A percentile compares a stretch with the other conserved stretches of the same genome.
These are phyloP conservation scores for Talaromyces trachyspermus DNA, from an alignment of 495 filamentous ascomycete genomes.

Conservation along the genomic window DNA sequence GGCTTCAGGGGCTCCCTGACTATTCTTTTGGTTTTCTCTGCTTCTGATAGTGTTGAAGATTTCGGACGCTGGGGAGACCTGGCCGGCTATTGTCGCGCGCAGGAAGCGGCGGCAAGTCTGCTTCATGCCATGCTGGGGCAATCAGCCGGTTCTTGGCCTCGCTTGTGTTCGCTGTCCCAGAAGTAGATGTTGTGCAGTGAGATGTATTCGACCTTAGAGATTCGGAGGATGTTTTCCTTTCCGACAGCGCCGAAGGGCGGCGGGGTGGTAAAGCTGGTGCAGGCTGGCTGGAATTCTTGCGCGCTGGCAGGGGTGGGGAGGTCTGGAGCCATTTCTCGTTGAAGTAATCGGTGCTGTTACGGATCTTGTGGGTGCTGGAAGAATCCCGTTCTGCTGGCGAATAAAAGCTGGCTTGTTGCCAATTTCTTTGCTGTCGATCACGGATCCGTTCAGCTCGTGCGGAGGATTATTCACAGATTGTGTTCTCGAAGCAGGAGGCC, in stretches of 20 bases:
- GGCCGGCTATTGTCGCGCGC: conserved; percentile 25
- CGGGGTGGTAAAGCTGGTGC: conserved; percentile 36
- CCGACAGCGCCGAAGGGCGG: conserved; percentile 32
- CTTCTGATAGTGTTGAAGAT: neutral
- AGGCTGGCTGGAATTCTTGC: conserved; percentile 33
- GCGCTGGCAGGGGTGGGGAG: conserved; percentile 44
- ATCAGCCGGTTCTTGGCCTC: conserved; percentile 21
- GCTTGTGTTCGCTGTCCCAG: conserved; percentile 24
- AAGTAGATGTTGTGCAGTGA: conserved; percentile 26
- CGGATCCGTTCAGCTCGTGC: conserved; percentile 26
- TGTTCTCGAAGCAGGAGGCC: conserved; percentile 32
- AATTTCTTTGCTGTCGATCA: conserved; percentile 21
- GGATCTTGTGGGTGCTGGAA: conserved; percentile 20
- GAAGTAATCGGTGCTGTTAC: conserved; percentile 15
- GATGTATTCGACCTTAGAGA: conserved; percentile 33
- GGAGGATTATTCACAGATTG: conserved; percentile 44
- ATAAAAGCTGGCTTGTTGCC: conserved; percentile 38
- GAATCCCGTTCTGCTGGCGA: conserved; percentile 12
- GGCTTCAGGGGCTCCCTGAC: neutral
- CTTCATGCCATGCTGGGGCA: conserved; percentile 37
- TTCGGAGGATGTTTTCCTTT: conserved; percentile 34
- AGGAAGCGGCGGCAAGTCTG: conserved; percentile 38
- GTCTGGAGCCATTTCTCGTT: conserved; percentile 25
- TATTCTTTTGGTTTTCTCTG: neutral
- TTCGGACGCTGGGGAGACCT: conserved; percentile 19